Evolutionary conservation across 2,329 filamentous ascomycete genomes (phyloP).

Genomic region (Calycina marina): DNA sequence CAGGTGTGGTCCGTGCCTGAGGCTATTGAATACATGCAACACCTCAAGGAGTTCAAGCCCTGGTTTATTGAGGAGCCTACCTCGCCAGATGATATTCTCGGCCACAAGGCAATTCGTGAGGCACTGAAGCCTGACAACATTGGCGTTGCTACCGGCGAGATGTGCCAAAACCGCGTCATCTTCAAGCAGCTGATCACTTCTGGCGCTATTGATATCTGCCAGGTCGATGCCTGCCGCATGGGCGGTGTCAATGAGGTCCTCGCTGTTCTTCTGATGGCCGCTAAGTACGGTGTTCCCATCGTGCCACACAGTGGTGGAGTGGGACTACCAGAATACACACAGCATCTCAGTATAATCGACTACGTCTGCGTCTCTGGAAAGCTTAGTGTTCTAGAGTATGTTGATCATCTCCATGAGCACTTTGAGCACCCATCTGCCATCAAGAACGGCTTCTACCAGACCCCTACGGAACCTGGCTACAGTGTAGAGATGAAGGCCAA

Average conservation of each 20-base stretch:
- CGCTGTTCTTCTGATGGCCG: conserved; percentile 76
- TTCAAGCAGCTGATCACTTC: conserved; percentile 82
- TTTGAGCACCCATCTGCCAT: conserved; percentile 72
- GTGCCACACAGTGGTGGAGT: conserved; percentile 85
- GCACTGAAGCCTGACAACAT: conserved; percentile 62
- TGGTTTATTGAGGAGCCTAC: conserved; percentile 96
- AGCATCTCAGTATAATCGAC: conserved; percentile 84
- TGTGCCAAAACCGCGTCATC: conserved; percentile 89
- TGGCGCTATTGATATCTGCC: conserved; percentile 74
- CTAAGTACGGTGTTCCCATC: conserved; percentile 57
- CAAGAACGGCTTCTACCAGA: conserved; percentile 76
- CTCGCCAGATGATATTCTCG: conserved; percentile 76
- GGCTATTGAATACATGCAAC: conserved; percentile 73
- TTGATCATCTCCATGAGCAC: conserved; percentile 88
- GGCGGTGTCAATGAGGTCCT: conserved; percentile 86
- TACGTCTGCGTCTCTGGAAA: conserved; percentile 78
- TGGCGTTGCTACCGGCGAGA: conserved; percentile 81
- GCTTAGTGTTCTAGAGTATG: conserved; percentile 74
- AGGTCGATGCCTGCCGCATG: conserved; percentile 80
- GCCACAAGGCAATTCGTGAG: conserved; percentile 72
- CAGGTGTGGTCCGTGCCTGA: conserved; percentile 76
- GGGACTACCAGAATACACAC: conserved; percentile 83
- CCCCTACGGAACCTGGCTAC: conserved; percentile 70
- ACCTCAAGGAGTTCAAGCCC: conserved; percentile 69
- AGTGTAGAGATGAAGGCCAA: conserved; percentile 87